A percentile compares a stretch with the other conserved stretches of the same genome.
phyloP scores from a whole-genome alignment of 177 flowering plant genomes.

The Vitis hybrid region DNA sequence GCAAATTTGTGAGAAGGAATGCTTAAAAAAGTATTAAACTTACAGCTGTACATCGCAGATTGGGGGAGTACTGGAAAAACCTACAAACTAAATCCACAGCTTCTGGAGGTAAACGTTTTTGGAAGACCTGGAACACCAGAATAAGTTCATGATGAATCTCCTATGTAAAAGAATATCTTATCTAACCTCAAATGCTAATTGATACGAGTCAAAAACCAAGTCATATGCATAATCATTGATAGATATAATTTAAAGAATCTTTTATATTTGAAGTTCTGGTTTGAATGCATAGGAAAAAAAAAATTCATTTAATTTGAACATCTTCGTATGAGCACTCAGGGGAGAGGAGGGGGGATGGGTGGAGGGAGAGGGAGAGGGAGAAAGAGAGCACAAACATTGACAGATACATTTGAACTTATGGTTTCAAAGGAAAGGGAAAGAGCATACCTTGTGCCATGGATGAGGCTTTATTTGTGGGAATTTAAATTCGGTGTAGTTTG shows the following conservation, averaged over 20 bases:
- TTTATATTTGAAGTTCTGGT: too few relatives aligned
- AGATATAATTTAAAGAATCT: not conserved
- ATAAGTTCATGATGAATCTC: not conserved
- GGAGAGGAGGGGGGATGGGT: too few relatives aligned
- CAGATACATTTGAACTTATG: not conserved
- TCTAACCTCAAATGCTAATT: not conserved
- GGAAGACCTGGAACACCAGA: conserved; percentile 62
- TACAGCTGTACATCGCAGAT: conserved; percentile 94
- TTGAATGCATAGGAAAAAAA: too few relatives aligned
- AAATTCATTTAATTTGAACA: too few relatives aligned
- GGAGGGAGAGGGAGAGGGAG: too few relatives aligned
- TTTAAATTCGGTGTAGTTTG: conserved; percentile 91
- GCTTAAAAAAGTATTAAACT: conserved; percentile 24
- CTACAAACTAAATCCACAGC: conserved; percentile 88
- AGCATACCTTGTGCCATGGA: conserved; percentile 95
- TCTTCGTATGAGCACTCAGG: too few relatives aligned
- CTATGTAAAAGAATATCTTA: not conserved
- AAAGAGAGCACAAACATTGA: not conserved
- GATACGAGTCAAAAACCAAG: not conserved
- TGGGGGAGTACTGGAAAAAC: conserved; percentile 91
- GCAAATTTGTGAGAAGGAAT: not conserved
- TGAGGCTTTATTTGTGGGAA: conserved; percentile 97
- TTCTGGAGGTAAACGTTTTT: conserved; percentile 86
- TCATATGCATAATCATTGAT: not conserved
- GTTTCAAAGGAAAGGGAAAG: not conserved